Percentiles rank a stretch among this genome's conserved stretches.
Evolutionary conservation across 129 eudicot genomes (phyloP).

Genomic region (Lactuca sativa): DNA sequence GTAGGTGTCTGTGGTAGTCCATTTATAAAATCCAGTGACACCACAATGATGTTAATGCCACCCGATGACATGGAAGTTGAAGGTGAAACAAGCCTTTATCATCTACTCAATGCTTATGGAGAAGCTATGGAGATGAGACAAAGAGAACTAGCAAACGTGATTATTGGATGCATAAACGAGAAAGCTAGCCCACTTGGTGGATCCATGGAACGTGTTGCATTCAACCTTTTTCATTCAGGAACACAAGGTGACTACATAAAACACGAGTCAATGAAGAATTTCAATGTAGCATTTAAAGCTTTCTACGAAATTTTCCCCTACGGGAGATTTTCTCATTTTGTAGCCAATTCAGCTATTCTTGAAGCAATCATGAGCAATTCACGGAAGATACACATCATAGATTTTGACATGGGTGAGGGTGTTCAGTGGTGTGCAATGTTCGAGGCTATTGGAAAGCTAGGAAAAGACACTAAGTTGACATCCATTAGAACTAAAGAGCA

Average conservation of each 20-base stretch:
- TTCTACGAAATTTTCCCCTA: conserved; percentile 50
- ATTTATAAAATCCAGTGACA: conserved; percentile 19
- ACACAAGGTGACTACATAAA: conserved; percentile 43
- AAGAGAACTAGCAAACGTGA: conserved; percentile 42
- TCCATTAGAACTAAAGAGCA: conserved; percentile 32
- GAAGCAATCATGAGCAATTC: conserved; percentile 46
- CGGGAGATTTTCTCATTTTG: conserved; percentile 59
- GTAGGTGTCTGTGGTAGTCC: conserved; percentile 21
- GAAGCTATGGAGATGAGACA: conserved; percentile 65
- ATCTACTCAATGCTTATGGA: conserved; percentile 54
- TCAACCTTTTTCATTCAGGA: conserved; percentile 38
- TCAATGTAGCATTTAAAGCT: conserved; percentile 43
- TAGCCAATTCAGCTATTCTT: conserved; percentile 56
- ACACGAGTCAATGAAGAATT: conserved; percentile 44
- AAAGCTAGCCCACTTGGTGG: conserved; percentile 52
- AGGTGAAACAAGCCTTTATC: conserved; percentile 31
- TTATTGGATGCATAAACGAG: conserved; percentile 35
- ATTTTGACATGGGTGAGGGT: conserved; percentile 60
- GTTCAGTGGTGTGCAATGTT: conserved; percentile 62
- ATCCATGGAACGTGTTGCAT: conserved; percentile 49
- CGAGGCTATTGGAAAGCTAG: conserved; percentile 39
- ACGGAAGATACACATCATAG: conserved; percentile 43
- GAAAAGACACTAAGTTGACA: conserved; percentile 38
- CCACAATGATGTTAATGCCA: conserved; percentile 12
- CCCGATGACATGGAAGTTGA: conserved; percentile 39